Percentiles rank a stretch among this genome's conserved stretches.
Conservation (phyloP, 176 grass and related monocot species). For the Musa schizocarpa region DNA sequence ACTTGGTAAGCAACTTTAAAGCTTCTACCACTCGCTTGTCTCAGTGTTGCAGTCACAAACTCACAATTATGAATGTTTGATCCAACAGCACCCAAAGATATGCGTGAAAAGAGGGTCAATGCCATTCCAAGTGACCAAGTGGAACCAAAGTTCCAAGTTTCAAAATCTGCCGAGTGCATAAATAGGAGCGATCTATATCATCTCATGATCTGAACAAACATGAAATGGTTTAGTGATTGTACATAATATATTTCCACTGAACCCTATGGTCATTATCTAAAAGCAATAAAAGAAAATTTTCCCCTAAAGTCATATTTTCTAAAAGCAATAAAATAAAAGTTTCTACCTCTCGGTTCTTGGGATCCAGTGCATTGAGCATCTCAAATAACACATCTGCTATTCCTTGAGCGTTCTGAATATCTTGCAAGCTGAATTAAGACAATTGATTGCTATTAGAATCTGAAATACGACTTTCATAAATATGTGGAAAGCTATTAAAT, state of each 20-base stretch:
- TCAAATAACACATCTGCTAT: slow-evolving; percentile 88
- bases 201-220: neutral
- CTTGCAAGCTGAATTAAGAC: slow-evolving; percentile 44
- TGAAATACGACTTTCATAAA: neutral
- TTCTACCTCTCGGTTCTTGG: slow-evolving; percentile 69
- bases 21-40: no score
- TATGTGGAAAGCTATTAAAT: neutral
- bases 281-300: slow-evolving; percentile 6
- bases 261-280: slow-evolving; percentile 2
- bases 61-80: no score
- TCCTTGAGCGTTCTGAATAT: slow-evolving; percentile 89
- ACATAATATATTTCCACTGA: no score
- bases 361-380: slow-evolving; percentile 93
- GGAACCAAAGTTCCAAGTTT: neutral
- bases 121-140: neutral
- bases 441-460: neutral
- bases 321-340: slow-evolving; percentile 16
- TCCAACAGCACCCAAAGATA: neutral
- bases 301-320: neutral
- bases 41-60: no score
- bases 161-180: neutral
- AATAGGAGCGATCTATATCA: neutral
- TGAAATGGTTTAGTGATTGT: neutral
- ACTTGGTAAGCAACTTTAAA: no score
- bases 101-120: neutral